Conservation (phyloP, 2,329 filamentous ascomycete species). For the Coniosporium tulheliwenetii region DNA sequence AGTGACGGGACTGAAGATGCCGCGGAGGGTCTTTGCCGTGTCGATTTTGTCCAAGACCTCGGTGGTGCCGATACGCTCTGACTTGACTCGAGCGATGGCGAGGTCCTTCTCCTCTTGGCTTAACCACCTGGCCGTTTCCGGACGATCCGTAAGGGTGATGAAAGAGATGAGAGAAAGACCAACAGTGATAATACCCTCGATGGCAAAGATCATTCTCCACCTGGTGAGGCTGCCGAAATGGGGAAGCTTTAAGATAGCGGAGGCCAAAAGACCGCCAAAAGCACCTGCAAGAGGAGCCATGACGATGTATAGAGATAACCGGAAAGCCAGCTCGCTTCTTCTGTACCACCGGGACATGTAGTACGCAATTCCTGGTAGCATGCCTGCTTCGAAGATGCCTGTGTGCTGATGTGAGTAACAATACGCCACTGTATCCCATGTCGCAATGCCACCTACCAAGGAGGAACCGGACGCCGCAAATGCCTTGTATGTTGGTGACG, state of each 20-base stretch:
- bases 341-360: conserved; percentile 60
- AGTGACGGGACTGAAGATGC: conserved; percentile 49
- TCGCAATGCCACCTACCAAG: conserved; percentile 25
- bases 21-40: conserved; percentile 40
- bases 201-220: conserved; percentile 58
- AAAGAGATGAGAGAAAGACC: conserved; percentile 44
- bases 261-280: conserved; percentile 50
- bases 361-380: conserved; percentile 61
- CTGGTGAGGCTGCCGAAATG: conserved; percentile 38
- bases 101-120: conserved; percentile 49
- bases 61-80: conserved; percentile 47
- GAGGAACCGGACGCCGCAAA: conserved; percentile 49
- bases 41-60: conserved; percentile 50
- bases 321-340: conserved; percentile 51
- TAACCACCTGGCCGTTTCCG: conserved; percentile 52
- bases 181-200: conserved; percentile 52
- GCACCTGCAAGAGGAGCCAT: conserved; percentile 56
- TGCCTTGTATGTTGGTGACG: conserved; percentile 36
- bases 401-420: background rate
- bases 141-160: conserved; percentile 48
- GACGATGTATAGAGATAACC: conserved; percentile 53
- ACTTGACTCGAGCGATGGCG: conserved; percentile 51
- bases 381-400: conserved; percentile 51
- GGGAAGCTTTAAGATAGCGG: conserved; percentile 45
- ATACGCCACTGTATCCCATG: background rate